Conservation (phyloP, 768 basidiomycete species). For the Phanerochaete carnosa region DNA sequence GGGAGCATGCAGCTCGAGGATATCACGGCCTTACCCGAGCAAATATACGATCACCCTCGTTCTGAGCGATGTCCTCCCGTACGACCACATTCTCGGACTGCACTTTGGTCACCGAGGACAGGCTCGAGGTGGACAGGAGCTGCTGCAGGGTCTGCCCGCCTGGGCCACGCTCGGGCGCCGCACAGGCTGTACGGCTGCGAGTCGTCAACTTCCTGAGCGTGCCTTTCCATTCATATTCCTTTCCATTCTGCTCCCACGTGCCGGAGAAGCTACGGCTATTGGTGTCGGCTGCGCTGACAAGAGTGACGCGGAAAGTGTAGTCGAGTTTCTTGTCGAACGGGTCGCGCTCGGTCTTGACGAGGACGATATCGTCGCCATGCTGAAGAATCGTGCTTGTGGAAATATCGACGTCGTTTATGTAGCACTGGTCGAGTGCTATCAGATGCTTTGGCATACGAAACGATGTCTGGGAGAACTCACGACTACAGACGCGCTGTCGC, state of each 20-base stretch:
- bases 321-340: constrained; percentile 76
- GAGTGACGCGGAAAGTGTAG: constrained; percentile 65
- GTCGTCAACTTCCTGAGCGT: constrained; percentile 51
- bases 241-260: constrained; percentile 33
- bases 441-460: neutral
- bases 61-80: neutral
- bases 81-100: neutral
- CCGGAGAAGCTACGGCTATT: constrained; percentile 64
- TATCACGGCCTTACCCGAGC: neutral
- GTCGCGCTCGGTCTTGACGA: constrained; percentile 51
- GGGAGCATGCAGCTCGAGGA: neutral
- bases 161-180: constrained; percentile 74
- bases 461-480: constrained; percentile 36
- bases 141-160: constrained; percentile 55
- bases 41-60: neutral
- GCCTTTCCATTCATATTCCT: constrained; percentile 54
- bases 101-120: neutral
- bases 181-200: constrained; percentile 51
- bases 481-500: constrained; percentile 55
- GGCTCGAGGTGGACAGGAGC: constrained; percentile 42
- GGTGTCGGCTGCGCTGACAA: constrained; percentile 76
- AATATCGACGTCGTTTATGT: neutral
- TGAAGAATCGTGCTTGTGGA: neutral
- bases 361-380: constrained; percentile 45
- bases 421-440: constrained; percentile 19